Evolutionary conservation across 1,284 basidiomycete genomes (phyloP).

Genomic region (Apiotrichum akiyoshidainum): DNA sequence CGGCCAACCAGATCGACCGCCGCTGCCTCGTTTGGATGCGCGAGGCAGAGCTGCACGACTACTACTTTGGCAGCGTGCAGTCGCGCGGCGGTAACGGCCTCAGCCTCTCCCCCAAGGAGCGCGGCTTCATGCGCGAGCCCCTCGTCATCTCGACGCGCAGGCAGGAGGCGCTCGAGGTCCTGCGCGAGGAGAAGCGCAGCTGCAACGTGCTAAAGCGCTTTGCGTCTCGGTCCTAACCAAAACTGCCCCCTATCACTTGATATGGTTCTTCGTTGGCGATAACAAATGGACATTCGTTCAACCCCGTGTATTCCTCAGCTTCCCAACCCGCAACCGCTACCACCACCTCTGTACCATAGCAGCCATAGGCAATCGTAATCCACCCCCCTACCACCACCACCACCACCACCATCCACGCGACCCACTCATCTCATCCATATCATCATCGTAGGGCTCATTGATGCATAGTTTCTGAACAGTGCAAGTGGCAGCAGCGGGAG

Average conservation of each 20-base stretch:
- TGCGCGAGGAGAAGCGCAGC: constrained; percentile 11
- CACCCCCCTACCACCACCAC: not conserved
- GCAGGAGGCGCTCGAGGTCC: constrained; percentile 4
- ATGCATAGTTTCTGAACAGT: not conserved
- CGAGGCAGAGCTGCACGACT: constrained; percentile 16
- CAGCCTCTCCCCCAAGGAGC: constrained; percentile 4
- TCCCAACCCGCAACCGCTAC: too few species aligned
- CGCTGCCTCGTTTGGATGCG: constrained; percentile 20
- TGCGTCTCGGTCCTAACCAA: not conserved
- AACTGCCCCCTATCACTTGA: not conserved
- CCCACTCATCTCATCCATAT: not conserved
- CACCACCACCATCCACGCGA: not conserved
- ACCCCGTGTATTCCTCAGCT: too few species aligned
- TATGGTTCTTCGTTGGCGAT: too few species aligned
- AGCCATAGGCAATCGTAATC: not conserved
- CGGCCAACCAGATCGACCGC: constrained; percentile 12
- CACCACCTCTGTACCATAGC: not conserved
- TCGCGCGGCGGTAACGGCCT: not conserved
- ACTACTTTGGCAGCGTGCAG: constrained; percentile 16
- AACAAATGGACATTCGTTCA: too few species aligned
- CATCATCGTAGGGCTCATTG: not conserved
- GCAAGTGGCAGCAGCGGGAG: too few species aligned
- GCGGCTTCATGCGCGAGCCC: not conserved
- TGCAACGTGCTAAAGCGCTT: constrained; percentile 5
- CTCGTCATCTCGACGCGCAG: not conserved